Percentiles rank a stretch among this genome's conserved stretches.
phyloP scores from a whole-genome alignment of 768 basidiomycete genomes.

The Boletus patriciae region DNA sequence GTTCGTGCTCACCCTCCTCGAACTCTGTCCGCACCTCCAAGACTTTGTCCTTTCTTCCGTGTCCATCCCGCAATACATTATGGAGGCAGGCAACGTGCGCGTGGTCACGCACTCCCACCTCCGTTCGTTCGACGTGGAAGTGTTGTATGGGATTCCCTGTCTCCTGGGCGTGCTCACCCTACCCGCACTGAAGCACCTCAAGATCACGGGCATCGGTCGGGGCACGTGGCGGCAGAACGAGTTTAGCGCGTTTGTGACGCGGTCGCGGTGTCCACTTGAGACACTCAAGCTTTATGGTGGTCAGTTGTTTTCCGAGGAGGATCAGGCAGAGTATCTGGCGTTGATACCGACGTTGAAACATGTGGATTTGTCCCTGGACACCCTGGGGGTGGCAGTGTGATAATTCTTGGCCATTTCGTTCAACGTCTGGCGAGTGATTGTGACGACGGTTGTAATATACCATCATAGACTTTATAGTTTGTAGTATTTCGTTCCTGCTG shows the following conservation, averaged over 20 bases:
- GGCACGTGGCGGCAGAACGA: conserved; percentile 9
- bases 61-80: neutral
- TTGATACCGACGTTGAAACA: conserved; percentile 21
- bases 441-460: too few relatives aligned
- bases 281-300: neutral
- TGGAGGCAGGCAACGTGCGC: neutral
- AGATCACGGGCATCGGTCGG: too few relatives aligned
- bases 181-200: too few relatives aligned
- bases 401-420: too few relatives aligned
- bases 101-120: conserved; percentile 11
- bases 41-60: conserved; percentile 9
- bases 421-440: too few relatives aligned
- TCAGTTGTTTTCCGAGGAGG: neutral
- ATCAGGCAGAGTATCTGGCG: conserved; percentile 8
- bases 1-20: conserved; percentile 14
- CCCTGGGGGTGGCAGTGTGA: too few relatives aligned
- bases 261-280: conserved; percentile 20
- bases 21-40: conserved; percentile 22
- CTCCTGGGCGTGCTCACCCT: too few relatives aligned
- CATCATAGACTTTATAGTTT: too few relatives aligned
- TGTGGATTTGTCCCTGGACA: too few relatives aligned
- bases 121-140: too few relatives aligned
- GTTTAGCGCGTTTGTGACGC: conserved; percentile 14
- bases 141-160: too few relatives aligned
- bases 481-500: too few relatives aligned